phyloP scores from a whole-genome alignment of 139 green algal genomes.

The Micractinium conductrix region DNA sequence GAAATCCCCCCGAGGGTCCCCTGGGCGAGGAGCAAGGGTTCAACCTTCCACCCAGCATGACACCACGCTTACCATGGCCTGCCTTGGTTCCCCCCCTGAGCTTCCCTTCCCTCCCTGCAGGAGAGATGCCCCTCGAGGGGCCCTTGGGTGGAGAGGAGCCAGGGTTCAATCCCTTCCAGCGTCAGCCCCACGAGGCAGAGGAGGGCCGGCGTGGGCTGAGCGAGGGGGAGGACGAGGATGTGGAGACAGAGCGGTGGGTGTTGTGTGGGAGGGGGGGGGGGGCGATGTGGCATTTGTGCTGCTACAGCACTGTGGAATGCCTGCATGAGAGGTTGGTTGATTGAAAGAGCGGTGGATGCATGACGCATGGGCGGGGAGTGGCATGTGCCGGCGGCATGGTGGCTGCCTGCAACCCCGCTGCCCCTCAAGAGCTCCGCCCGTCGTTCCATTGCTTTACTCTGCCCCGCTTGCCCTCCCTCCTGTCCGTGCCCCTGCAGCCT shows the following conservation, averaged over 20 bases:
- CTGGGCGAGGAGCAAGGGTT: background rate
- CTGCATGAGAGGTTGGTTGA: too few species aligned
- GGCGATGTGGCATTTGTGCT: too few species aligned
- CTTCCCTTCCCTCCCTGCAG: too few species aligned
- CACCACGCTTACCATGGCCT: too few species aligned
- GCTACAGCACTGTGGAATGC: too few species aligned
- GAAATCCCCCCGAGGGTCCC: too few species aligned
- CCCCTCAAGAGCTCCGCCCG: too few species aligned
- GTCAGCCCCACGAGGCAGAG: background rate
- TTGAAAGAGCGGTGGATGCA: too few species aligned
- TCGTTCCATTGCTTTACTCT: background rate
- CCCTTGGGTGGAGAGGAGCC: background rate
- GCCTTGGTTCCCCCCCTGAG: too few species aligned
- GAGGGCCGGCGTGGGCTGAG: background rate
- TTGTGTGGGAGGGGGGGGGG: too few species aligned
- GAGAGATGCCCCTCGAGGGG: background rate
- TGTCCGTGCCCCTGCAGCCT: slow-evolving; percentile 20
- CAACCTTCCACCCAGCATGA: too few species aligned
- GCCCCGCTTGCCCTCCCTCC: background rate
- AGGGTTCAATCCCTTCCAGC: slow-evolving; percentile 5
- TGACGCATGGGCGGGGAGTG: background rate
- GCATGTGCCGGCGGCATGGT: too few species aligned
- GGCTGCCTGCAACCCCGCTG: background rate
- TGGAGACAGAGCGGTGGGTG: slow-evolving; percentile 33
- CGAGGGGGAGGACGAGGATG: slow-evolving; percentile 20